Evolutionary conservation across 176 grass and related monocot genomes (phyloP).

Genomic region (sorghum (Sorghum bicolor)): Sorghum_bicolor_NCBIv3 NC_012877.2:53282001-53282500

Average conservation of each 20-base stretch:
- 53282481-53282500: not conserved
- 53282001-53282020: conserved; percentile 6
- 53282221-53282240: not conserved
- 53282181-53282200: no score
- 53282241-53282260: not conserved
- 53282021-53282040: not conserved
- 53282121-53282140: no score
- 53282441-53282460: not conserved
- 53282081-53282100: not conserved
- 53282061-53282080: not conserved
- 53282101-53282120: not conserved
- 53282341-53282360: not conserved
- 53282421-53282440: not conserved
- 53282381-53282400: not conserved
- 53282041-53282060: not conserved
- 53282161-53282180: no score
- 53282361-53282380: not conserved
- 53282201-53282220: no score
- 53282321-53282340: not conserved
- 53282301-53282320: not conserved
- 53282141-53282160: no score
- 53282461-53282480: not conserved
- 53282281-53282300: not conserved
- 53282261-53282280: not conserved
- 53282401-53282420: not conserved